Base-by-base conservation (phyloP, 2,329 filamentous ascomycete genomes). In the Trichoderma pleuroti region DNA sequence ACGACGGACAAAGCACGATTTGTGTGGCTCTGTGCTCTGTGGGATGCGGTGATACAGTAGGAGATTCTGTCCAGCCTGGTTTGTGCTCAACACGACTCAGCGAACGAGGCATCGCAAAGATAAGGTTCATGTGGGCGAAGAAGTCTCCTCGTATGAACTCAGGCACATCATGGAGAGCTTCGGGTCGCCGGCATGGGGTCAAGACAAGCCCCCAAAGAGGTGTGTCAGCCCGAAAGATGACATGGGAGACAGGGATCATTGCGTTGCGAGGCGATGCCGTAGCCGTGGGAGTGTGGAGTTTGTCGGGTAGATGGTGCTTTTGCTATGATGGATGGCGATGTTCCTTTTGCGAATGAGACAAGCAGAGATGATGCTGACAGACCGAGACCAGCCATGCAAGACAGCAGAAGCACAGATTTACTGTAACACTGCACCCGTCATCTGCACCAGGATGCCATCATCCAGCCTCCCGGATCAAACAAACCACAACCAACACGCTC, bases 211-310 rank as follows among this genome's bases (percentile, higher is more conserved):
- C 65, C 65, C 56, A 68, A 68, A 68, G 21, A 61, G 34, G 66
- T 32, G 66, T 34, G 66, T 68, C 56, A 61, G 66, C 66, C 66
- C 56, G 66, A 68, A 49, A 26, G 56, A 61, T 68, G 66, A 52
- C 66, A 68, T 52, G 66, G 28, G 28, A 57, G 36, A 9, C 66
- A 68, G 66, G 66, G 66, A 49, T 61, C 12, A n/a, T 46, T n/a
- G 42, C 66, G 54, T 34, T n/a, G 65, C 65, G 60, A n/a, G 28
- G 56, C 56, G 54, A 61, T 68, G 64, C 64, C 54, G 64, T 59
- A 59, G 64, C 64, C 64, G 64, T 39, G n/a, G 65, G 54, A 32
- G 65, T 68, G 54, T 68, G 54, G 65, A 60, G 65, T 59, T 57
- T 39, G 5, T 42, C 14, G 62, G 62, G 28, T 68, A 32, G 54